These are phyloP conservation scores for Cryptosporidium viatorum DNA, from an alignment of 169 alveolate genomes.

Conservation along the genomic window DNA sequence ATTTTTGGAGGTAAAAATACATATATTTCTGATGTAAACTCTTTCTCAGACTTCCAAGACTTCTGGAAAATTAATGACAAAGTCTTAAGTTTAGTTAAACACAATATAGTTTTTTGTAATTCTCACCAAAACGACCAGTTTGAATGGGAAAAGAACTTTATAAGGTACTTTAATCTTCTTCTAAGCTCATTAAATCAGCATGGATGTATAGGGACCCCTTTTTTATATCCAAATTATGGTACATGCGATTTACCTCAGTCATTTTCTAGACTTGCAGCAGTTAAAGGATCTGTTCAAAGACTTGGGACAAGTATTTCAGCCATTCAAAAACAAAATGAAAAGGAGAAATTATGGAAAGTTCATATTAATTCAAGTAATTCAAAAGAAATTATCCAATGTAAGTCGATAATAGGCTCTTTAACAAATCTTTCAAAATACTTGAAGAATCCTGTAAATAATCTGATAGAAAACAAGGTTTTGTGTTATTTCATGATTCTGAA, in stretches of 20 bases:
- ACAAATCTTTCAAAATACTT: neutral
- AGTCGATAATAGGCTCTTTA: conserved; percentile 9
- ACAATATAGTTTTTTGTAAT: neutral
- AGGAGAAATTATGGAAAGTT: conserved; percentile 1
- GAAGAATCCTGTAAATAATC: neutral
- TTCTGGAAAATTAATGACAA: conserved; percentile 42
- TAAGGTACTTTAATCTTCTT: conserved; percentile 20
- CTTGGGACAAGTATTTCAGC: conserved; percentile 19
- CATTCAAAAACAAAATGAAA: neutral
- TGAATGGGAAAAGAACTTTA: conserved; percentile 41
- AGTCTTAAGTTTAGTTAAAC: neutral
- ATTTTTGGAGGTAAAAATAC: neutral
- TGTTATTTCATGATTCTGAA: conserved; percentile 2
- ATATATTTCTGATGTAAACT: neutral
- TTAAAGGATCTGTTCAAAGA: conserved; percentile 62
- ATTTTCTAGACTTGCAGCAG: conserved; percentile 73
- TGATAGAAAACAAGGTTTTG: conserved; percentile 4
- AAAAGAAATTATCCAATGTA: neutral
- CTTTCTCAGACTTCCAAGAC: conserved; percentile 51
- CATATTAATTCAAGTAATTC: neutral
- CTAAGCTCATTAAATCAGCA: conserved; percentile 60
- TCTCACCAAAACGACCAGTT: neutral
- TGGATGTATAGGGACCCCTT: conserved; percentile 69
- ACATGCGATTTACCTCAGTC: conserved; percentile 59
- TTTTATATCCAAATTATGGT: conserved; percentile 56